Evolutionary conservation across 345 rosid genomes (phyloP).

Genomic region (Citrus trifoliata): DNA sequence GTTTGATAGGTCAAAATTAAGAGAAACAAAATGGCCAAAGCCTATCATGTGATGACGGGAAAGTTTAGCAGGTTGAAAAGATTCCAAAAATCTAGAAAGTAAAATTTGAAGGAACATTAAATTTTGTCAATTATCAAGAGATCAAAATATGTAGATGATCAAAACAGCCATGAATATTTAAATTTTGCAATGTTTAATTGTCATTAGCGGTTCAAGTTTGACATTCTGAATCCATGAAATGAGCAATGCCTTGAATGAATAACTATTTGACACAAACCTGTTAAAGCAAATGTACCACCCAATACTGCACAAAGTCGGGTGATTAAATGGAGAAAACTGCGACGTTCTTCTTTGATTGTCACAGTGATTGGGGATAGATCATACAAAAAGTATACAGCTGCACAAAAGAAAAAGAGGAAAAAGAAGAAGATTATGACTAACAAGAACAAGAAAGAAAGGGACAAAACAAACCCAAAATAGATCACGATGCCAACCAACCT

Average conservation of each 20-base stretch:
- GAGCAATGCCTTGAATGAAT: background rate
- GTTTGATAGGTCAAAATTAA: background rate
- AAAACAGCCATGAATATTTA: background rate
- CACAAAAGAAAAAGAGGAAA: slow-evolving; percentile 2
- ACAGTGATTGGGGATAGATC: slow-evolving; percentile 98
- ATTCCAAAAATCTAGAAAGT: background rate
- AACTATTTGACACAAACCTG: slow-evolving; percentile 54
- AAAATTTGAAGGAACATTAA: background rate
- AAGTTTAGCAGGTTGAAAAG: background rate
- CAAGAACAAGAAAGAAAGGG: slow-evolving; percentile 7
- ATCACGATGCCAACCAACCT: slow-evolving; percentile 45
- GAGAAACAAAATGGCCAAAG: background rate
- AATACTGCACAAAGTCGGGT: slow-evolving; percentile 98
- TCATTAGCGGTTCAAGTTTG: background rate
- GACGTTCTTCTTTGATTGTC: slow-evolving; percentile 89
- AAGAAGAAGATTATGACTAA: background rate
- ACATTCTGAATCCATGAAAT: background rate
- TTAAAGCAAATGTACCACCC: slow-evolving; percentile 95
- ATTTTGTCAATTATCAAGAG: background rate
- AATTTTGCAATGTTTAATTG: background rate
- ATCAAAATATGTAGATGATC: background rate
- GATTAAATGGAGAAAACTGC: slow-evolving; percentile 88
- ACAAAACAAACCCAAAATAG: background rate
- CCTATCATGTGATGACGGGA: background rate
- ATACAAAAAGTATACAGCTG: slow-evolving; percentile 95